Evolutionary conservation across 768 basidiomycete species (phyloP), one percentile per base, ranked within the genome.

Genomic region (Pleurotus sapidus): DNA sequence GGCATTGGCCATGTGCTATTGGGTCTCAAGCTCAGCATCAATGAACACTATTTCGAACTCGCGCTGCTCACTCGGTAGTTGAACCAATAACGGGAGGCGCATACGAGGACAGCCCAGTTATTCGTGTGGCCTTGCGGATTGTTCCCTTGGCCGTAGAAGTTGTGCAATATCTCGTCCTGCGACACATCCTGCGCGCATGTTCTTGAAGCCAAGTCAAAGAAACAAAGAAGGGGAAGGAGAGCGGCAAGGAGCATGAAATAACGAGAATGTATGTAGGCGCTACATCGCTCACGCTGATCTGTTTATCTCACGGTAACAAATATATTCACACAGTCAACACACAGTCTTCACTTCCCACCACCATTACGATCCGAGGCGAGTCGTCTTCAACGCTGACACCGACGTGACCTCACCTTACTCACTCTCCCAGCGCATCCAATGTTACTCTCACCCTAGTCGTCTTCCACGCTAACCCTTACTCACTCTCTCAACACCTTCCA

Each of bases 51-150:
- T 2, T 9, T 11, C 11, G 3, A 11, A 34, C 30, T 34, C 9
- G 30, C 30, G 8, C 30, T 34, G 80, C 88, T 53, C 66, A 97
- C 96, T 43, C 96, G 78, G 67, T 99, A 99, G 69, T 99, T 99
- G 79, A 99, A 99, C 95, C 95, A 98, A 69, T 95, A 96, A 57
- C 95, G 70, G 4, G 95, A 97, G 1, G 97, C 82, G 64, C 91
- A 95, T 3, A 98, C 95, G 37, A 98, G 77, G 4, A 99, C 95
- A 1, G 97, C 97, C 97, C 97, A 99, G 70, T 98, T 98, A 68
- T 98, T 99, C 5, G 96, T 97, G 68, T 97, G 94, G 27, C 69
- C 68, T 14, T 78, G 78, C 6, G 63, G 63, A 30, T 60, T 68
- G 34, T 60, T 45, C 42, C 42, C 60, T 3, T 65, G 67, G 17